These are phyloP conservation scores for Flueggea neowawraea DNA, from an alignment of 441 rosid genomes.

Conservation along the genomic window DNA sequence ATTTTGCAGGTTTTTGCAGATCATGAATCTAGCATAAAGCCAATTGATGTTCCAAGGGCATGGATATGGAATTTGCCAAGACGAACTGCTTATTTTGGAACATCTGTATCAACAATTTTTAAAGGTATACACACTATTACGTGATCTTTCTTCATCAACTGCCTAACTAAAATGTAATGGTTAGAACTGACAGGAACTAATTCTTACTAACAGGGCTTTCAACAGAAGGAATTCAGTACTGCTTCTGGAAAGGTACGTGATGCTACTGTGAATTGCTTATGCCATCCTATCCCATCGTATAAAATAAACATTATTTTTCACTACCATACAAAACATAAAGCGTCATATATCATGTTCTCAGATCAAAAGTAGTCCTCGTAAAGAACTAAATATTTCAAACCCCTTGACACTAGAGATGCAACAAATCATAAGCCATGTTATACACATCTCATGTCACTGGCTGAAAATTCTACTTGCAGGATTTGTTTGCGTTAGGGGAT, in stretches of 20 bases:
- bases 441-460: neutral
- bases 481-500: conserved; percentile 95
- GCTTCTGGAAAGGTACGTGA: conserved; percentile 95
- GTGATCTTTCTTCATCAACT: conserved; percentile 3
- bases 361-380: too few species aligned
- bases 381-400: too few species aligned
- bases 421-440: too few species aligned
- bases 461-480: conserved; percentile 45
- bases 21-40: conserved; percentile 77
- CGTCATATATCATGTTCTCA: too few species aligned
- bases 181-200: conserved; percentile 14
- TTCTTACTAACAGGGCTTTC: conserved; percentile 58
- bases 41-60: conserved; percentile 76
- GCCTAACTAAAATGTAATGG: conserved; percentile 8
- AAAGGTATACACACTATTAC: conserved; percentile 49
- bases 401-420: too few species aligned
- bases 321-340: too few species aligned
- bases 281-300: conserved; percentile 1
- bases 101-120: conserved; percentile 88
- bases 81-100: conserved; percentile 87
- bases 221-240: conserved; percentile 72
- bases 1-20: conserved; percentile 87
- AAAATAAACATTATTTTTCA: neutral
- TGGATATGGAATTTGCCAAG: conserved; percentile 87
- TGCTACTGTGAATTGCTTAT: conserved; percentile 8